These are phyloP conservation scores for Erysiphe pulchra DNA, from an alignment of 2,329 filamentous ascomycete species.

Conservation along the genomic window DNA sequence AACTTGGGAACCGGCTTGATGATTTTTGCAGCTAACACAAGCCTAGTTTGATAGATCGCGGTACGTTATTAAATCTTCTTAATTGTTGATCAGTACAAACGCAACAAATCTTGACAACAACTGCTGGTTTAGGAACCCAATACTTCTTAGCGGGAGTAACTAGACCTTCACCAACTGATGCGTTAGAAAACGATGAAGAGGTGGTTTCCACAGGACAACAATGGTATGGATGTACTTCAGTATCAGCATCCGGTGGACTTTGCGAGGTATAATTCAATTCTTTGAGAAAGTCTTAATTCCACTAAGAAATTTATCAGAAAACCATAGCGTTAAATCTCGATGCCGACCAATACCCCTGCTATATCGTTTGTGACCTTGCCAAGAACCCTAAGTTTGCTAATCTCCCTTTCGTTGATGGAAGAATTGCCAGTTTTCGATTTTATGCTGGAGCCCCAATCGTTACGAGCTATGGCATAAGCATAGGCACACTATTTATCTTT, in stretches of 20 bases:
- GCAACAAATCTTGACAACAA: not conserved
- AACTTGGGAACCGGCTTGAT: not conserved
- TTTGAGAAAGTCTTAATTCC: not conserved
- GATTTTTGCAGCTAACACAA: constrained; percentile 1
- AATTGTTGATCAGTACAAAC: not conserved
- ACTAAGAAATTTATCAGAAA: constrained; percentile 3
- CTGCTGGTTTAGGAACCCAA: constrained; percentile 4
- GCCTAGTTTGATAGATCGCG: constrained; percentile 7
- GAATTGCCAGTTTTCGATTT: constrained; percentile 6
- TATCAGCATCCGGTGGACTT: constrained; percentile 9
- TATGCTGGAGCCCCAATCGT: constrained; percentile 10
- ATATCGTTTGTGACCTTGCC: constrained; percentile 7
- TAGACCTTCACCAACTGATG: not conserved
- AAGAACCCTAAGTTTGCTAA: constrained; percentile 6
- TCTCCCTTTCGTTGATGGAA: constrained; percentile 7
- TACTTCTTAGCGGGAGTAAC: constrained; percentile 10
- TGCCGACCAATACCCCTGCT: constrained; percentile 6
- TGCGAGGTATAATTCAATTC: constrained; percentile 8
- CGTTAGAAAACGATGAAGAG: not conserved
- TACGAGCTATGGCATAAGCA: constrained; percentile 8
- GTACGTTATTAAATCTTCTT: not conserved
- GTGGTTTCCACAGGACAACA: constrained; percentile 3
- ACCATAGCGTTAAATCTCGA: constrained; percentile 4
- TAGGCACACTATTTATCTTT: constrained; percentile 10
- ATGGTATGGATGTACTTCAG: constrained; percentile 10